Percentiles rank a stretch among this genome's conserved stretches.
Conservation (phyloP, 2,329 filamentous ascomycete species). For the Colletotrichum liaoningense region DNA sequence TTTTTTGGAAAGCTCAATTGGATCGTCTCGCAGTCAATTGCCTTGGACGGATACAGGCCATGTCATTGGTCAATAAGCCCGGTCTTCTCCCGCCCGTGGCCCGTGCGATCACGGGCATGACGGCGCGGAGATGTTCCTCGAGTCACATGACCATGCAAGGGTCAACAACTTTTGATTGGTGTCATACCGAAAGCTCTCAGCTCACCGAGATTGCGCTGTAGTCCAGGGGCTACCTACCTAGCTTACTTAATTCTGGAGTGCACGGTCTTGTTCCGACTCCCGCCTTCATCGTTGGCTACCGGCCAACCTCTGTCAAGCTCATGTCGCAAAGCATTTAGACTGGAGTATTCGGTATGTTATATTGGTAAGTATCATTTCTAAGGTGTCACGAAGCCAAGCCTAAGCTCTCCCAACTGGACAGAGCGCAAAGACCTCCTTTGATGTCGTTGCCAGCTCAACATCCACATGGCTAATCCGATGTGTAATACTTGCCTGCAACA, state of each 20-base stretch:
- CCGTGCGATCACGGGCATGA: background rate
- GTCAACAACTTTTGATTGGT: no score
- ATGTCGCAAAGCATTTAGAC: background rate
- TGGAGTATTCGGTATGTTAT: background rate
- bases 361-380: background rate
- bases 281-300: background rate
- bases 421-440: background rate
- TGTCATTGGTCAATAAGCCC: slow-evolving; percentile 17
- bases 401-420: slow-evolving; percentile 4
- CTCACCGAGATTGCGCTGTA: background rate
- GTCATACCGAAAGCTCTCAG: background rate
- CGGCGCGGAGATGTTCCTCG: background rate
- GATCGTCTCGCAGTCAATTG: slow-evolving; percentile 16
- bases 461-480: background rate
- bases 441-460: background rate
- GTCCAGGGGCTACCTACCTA: background rate
- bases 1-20: slow-evolving; percentile 36
- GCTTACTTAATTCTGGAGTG: slow-evolving; percentile 11
- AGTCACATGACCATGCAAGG: slow-evolving; percentile 14
- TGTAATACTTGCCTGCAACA: background rate
- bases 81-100: background rate
- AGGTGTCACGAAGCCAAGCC: background rate
- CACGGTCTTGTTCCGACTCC: background rate
- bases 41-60: slow-evolving; percentile 16
- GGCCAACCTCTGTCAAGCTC: background rate